phyloP scores from a whole-genome alignment of 306 rosid species.

The Dryas alaskensis region DNA sequence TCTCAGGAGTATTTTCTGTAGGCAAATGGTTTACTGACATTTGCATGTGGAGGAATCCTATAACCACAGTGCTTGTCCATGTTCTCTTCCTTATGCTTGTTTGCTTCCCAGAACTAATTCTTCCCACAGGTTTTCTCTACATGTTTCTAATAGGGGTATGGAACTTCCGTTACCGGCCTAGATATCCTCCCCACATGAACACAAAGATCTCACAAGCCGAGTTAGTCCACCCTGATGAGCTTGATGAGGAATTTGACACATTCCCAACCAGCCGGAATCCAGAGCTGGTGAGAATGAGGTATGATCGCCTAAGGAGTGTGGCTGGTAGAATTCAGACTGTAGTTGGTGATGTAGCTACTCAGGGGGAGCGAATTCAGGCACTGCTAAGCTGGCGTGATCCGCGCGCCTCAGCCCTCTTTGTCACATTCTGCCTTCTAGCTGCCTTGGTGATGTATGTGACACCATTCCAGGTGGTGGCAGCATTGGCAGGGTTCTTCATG shows the following conservation, averaged over 20 bases:
- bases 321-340: constrained; percentile 50
- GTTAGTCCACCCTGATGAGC: constrained; percentile 45
- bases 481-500: constrained; percentile 33
- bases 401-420: constrained; percentile 42
- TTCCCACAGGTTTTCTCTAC: constrained; percentile 49
- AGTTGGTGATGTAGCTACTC: constrained; percentile 55
- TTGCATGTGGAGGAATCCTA: constrained; percentile 54
- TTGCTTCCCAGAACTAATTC: constrained; percentile 47
- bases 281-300: constrained; percentile 47
- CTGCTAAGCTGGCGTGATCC: constrained; percentile 52
- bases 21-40: constrained; percentile 49
- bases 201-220: constrained; percentile 47
- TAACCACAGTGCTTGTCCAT: constrained; percentile 47
- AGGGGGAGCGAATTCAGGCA: constrained; percentile 49
- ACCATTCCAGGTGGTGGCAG: constrained; percentile 43
- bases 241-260: constrained; percentile 57
- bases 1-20: constrained; percentile 42
- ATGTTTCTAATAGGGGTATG: constrained; percentile 54
- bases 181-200: constrained; percentile 58
- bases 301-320: constrained; percentile 47
- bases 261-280: constrained; percentile 42
- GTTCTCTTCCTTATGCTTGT: constrained; percentile 54
- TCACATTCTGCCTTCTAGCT: constrained; percentile 37
- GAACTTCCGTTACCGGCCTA: constrained; percentile 55
- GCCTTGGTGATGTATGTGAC: constrained; percentile 44